phyloP scores from a whole-genome alignment of 1,284 basidiomycete species.

The Austroboletus niveus region DNA sequence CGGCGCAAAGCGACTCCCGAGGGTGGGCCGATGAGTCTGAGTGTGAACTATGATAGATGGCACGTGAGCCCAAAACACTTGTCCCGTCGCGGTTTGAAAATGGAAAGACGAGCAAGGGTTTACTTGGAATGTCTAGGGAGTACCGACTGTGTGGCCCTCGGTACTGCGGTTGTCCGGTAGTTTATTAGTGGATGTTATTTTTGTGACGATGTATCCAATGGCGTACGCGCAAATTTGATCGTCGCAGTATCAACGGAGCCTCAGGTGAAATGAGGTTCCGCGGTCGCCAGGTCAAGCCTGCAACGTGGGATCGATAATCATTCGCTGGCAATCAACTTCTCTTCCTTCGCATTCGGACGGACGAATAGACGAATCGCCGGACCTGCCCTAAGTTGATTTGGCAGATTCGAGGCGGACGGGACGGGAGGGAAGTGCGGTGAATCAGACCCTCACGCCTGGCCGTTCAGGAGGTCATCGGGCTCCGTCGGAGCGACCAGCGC shows the following conservation, averaged over 20 bases:
- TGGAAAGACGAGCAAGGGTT: neutral
- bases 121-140: neutral
- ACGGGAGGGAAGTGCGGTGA: neutral
- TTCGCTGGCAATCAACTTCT: neutral
- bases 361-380: conserved; percentile 1
- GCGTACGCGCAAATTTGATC: conserved; percentile 3
- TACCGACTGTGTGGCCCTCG: neutral
- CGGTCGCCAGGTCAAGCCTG: conserved; percentile 1
- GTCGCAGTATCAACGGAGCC: neutral
- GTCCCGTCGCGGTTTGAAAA: neutral
- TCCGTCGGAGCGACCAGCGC: neutral
- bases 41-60: neutral
- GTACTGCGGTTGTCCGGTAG: conserved; percentile 3
- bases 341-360: neutral
- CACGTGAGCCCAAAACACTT: neutral
- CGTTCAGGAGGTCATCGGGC: neutral
- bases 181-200: neutral
- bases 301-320: neutral
- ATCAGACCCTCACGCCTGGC: too few relatives aligned
- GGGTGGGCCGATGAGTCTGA: neutral
- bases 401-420: neutral
- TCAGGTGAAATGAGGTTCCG: neutral
- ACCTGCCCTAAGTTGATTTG: neutral
- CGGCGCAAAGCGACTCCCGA: neutral
- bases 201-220: neutral